Evolutionary conservation across 2,329 filamentous ascomycete genomes (phyloP), one percentile per base, ranked within the genome.

Genomic region (Beauveria brongniartii): DNA sequence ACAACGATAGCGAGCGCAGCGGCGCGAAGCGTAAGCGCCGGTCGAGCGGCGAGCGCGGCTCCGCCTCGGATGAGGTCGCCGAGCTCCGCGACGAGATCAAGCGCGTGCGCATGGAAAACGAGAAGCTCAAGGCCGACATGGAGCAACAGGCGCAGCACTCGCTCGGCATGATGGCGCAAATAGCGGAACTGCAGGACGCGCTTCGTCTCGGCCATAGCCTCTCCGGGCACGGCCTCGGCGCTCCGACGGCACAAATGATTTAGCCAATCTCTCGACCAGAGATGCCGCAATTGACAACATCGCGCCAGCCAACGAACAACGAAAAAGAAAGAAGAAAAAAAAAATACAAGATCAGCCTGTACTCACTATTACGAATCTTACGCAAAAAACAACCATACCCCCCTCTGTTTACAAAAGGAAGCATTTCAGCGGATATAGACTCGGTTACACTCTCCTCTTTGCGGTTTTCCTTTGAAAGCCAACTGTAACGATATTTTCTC

Each of bases 81-180:
- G 81, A 83, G 50, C 75, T 90, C 37, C 83, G 82, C 22, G 80
- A 84, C 52, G 86, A 90, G 69, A 74, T 89, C 63, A 89, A 89
- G 73, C 80, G 86, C 40, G 74, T 91, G 41, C 80, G 82, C n/a
- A 76, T 77, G 51, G 87, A 90, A 70, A 86, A 88, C 62, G 78
- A 84, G 64, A 82, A 86, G 66, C 75, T 87, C 52, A 77, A 77
- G 64, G 69, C 72, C 18, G 77, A 82, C 61, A 73, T 82, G 63
- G 75, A 81, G 44, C 72, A 77, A 47, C 80, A 83, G 63, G 77
- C 73, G 20, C 75, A 75, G 48, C 76, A 80, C 64, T 77, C 74
- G 4, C 67, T 75, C 14, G 71, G 74, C 34, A 79, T 82, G 76
- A 77, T 81, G 74, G 72, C 75, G 47, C 78, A 81, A 65, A 77